Conservation (phyloP, 495 filamentous ascomycete species). For the Cenococcum geophilum region DNA sequence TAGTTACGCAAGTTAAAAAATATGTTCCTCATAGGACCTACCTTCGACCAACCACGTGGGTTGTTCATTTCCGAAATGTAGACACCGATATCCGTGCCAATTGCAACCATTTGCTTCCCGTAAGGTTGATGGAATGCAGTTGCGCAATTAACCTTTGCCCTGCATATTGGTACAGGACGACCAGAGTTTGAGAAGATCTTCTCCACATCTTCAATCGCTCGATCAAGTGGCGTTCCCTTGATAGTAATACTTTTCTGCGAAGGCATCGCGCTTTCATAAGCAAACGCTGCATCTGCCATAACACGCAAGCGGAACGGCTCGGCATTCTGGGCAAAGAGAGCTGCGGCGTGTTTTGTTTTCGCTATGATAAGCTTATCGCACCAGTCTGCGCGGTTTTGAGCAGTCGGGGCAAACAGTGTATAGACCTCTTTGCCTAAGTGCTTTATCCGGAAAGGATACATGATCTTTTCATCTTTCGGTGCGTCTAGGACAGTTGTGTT, state of each 20-base stretch:
- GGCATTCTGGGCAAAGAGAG: conserved; percentile 84
- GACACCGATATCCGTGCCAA: conserved; percentile 92
- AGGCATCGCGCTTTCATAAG: conserved; percentile 58
- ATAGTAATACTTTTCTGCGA: conserved; percentile 58
- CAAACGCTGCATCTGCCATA: conserved; percentile 87
- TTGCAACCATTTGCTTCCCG: conserved; percentile 82
- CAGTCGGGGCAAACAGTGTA: conserved; percentile 74
- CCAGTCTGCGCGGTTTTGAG: conserved; percentile 76
- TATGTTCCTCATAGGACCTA: conserved; percentile 38
- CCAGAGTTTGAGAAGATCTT: conserved; percentile 57
- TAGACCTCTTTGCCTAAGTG: conserved; percentile 90
- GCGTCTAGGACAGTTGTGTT: conserved; percentile 50
- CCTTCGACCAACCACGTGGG: conserved; percentile 81
- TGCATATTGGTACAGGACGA: conserved; percentile 69
- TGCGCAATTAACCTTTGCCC: conserved; percentile 83
- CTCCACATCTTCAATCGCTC: conserved; percentile 86
- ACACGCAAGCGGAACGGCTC: conserved; percentile 92
- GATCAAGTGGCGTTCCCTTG: conserved; percentile 82
- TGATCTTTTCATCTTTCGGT: conserved; percentile 66
- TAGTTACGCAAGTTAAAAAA: conserved; percentile 15
- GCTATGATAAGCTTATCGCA: conserved; percentile 88
- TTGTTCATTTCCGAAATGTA: conserved; percentile 80
- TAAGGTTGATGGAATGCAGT: conserved; percentile 75
- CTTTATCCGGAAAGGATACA: conserved; percentile 94
- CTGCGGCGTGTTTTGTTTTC: conserved; percentile 85